Evolutionary conservation across 208 protist genomes (phyloP).

Genomic region (Herpetomonas samuelpessoai): DNA sequence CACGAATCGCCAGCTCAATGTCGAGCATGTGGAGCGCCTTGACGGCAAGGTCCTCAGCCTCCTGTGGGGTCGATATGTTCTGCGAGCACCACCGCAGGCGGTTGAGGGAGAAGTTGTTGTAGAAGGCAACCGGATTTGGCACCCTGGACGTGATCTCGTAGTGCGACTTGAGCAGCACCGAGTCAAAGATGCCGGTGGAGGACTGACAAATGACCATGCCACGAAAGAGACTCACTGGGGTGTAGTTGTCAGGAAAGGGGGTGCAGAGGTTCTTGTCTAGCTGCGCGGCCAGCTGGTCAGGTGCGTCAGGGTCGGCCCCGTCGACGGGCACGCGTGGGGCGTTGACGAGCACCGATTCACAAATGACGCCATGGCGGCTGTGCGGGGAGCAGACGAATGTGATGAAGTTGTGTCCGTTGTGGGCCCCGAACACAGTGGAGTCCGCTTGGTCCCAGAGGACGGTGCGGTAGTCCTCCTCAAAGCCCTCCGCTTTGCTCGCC

Average conservation of each 20-base stretch:
- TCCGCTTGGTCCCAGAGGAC: slow-evolving; percentile 93
- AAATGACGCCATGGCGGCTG: slow-evolving; percentile 86
- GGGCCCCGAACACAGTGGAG: slow-evolving; percentile 83
- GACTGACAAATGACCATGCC: slow-evolving; percentile 82
- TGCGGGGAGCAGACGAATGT: slow-evolving; percentile 90
- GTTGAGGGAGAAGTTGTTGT: slow-evolving; percentile 92
- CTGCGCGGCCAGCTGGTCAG: not conserved
- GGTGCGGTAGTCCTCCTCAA: slow-evolving; percentile 47
- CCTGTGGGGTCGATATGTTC: slow-evolving; percentile 77
- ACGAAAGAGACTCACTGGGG: slow-evolving; percentile 74
- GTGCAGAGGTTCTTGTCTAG: slow-evolving; percentile 69
- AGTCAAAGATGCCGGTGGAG: slow-evolving; percentile 58
- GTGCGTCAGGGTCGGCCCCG: not conserved
- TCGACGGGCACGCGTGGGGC: not conserved
- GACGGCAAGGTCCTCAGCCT: slow-evolving; percentile 83
- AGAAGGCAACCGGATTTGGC: slow-evolving; percentile 74
- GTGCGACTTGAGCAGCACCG: slow-evolving; percentile 80
- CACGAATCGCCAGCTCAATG: slow-evolving; percentile 90
- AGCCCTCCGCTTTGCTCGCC: slow-evolving; percentile 69
- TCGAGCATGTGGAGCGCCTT: slow-evolving; percentile 94
- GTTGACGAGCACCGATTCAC: slow-evolving; percentile 69
- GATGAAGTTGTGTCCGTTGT: slow-evolving; percentile 66
- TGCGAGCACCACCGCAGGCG: slow-evolving; percentile 88
- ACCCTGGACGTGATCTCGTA: slow-evolving; percentile 38
- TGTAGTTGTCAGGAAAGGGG: slow-evolving; percentile 56